Conservation (phyloP, 352 stramenopile species). For the Globisporangium ultimum region DNA sequence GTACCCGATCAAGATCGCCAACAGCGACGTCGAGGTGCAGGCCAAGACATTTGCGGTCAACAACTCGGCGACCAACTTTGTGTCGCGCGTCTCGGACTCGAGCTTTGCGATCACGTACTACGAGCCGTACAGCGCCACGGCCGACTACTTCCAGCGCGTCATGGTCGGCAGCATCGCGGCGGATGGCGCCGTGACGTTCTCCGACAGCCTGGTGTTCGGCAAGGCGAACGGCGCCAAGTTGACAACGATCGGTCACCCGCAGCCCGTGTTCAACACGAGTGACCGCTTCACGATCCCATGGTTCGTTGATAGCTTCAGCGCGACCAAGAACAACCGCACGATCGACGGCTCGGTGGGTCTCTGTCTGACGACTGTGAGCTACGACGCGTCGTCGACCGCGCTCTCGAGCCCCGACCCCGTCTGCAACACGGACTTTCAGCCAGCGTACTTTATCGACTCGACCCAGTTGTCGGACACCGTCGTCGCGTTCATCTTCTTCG, state of each 20-base stretch:
- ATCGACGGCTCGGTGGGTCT: conserved; percentile 41
- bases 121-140: conserved; percentile 48
- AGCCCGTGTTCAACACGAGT: conserved; percentile 61
- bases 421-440: conserved; percentile 57
- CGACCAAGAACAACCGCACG: conserved; percentile 47
- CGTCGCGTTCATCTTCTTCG: conserved; percentile 65
- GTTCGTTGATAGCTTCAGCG: conserved; percentile 46
- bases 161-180: conserved; percentile 46
- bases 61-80: conserved; percentile 63
- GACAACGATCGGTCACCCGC: conserved; percentile 56
- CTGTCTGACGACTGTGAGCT: conserved; percentile 48
- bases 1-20: conserved; percentile 45
- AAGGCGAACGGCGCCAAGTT: conserved; percentile 34
- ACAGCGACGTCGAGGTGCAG: conserved; percentile 35
- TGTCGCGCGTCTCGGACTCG: conserved; percentile 60
- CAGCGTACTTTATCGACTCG: conserved; percentile 70
- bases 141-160: conserved; percentile 53
- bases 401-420: conserved; percentile 25
- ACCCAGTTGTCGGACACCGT: conserved; percentile 58
- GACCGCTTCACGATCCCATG: conserved; percentile 63
- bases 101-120: conserved; percentile 66
- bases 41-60: conserved; percentile 47
- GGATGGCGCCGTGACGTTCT: conserved; percentile 53
- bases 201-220: conserved; percentile 50
- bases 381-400: conserved; percentile 20